A percentile compares a stretch with the other conserved stretches of the same genome.
These are phyloP conservation scores for Pichia kluyveri DNA, from an alignment of 805 yeast genomes.

Conservation along the genomic window DNA sequence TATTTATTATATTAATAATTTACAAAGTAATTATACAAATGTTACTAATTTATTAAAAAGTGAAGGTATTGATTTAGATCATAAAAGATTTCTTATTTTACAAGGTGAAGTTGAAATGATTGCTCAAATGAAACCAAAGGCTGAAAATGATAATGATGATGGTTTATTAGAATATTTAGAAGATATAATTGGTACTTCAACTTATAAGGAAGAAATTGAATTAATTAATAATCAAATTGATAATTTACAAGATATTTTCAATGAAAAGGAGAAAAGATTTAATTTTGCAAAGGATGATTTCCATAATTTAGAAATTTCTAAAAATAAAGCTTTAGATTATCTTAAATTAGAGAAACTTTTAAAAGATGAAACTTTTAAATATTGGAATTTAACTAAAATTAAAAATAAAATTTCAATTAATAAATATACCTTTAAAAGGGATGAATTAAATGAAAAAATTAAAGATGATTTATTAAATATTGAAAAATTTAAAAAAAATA, in stretches of 20 bases:
- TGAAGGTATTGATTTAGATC: constrained; percentile 89
- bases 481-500: constrained; percentile 32
- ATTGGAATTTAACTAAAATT: constrained; percentile 43
- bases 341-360: constrained; percentile 57
- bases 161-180: constrained; percentile 91
- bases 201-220: constrained; percentile 72
- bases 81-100: constrained; percentile 84
- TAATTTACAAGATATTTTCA: constrained; percentile 67
- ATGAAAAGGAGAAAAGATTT: constrained; percentile 73
- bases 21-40: constrained; percentile 61
- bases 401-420: constrained; percentile 34
- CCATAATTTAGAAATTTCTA: constrained; percentile 45
- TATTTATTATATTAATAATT: constrained; percentile 65
- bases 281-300: constrained; percentile 75
- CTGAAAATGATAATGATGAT: constrained; percentile 85
- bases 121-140: constrained; percentile 98
- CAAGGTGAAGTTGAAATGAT: constrained; percentile 99
- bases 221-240: constrained; percentile 52
- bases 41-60: constrained; percentile 67
- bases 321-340: constrained; percentile 60
- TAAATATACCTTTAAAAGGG: constrained; percentile 23
- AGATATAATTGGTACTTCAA: constrained; percentile 92
- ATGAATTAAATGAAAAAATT: constrained; percentile 5
- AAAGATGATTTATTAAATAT: constrained; percentile 3
- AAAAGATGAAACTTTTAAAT: constrained; percentile 41